Base-by-base conservation (phyloP, 2,329 filamentous ascomycete genomes). In the Claviceps maximensis region DNA sequence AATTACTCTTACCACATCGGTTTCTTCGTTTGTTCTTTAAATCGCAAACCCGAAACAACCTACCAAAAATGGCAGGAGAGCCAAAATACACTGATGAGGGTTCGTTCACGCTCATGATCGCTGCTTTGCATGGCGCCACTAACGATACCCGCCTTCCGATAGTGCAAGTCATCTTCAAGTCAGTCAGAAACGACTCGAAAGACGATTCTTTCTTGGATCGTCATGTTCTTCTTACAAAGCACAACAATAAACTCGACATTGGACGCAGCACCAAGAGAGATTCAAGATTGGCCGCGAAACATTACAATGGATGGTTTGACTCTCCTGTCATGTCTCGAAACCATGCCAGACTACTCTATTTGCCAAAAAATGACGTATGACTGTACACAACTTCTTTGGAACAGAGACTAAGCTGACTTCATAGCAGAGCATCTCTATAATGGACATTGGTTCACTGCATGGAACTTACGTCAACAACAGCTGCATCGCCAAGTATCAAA, bases 291-390 rank as follows among this genome's bases (percentile, higher is more conserved):
- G 58, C 58, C 63, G 72, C 59, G 62, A 67, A 55, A 40, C 56
- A 59, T 5, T 65, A 76, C 58, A 89, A 88, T 64, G 79, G 74
- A 17, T 87, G 75, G 74, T 84, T 87, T 54, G 78, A 87, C 58
- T 84, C 79, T 53, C 79, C 84, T 0, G 84, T 88, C 38, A 84
- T 89, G 73, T 87, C 84, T 25, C 74, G 85, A 46, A 64, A 78
- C 12, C 85, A 89, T 66, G 86, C 84, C 17, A 67, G 76, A 45
- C 61, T 84, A 4, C 58, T 61, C 17, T 69, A 75, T 4, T 67
- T 76, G 49, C 59, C 71, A 10, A 63, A 71, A 2, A 60, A 64
- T 7, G 70, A 74, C 64, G 79, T 79, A 66, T 12, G 36, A 23
- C 4, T 31, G n/a, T 9, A 19, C 17, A 38, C 36, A 31, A 12